Evolutionary conservation across 2,329 filamentous ascomycete genomes (phyloP), one percentile per base, ranked within the genome.

Genomic region (Ploettnerulaceae sp.): DNA sequence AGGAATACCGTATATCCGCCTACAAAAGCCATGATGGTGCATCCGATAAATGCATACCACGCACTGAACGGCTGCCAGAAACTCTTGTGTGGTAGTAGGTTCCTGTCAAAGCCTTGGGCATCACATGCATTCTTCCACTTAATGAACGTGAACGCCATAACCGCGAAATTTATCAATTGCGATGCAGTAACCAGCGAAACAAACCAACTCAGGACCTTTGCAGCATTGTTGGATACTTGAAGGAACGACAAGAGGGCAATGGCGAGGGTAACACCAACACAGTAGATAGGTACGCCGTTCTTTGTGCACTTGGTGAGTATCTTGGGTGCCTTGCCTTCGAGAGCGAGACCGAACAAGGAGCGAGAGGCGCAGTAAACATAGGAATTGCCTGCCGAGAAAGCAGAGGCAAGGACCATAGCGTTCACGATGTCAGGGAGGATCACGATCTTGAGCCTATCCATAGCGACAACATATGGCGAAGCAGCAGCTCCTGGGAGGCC

Each of bases 341-440:
- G 70, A 0, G 83, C 74, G 63, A 89, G 75, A 43, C 80, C 82
- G 60, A 86, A 80, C 5, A 89, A 69, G 20, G 87, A 77, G 58
- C 85, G 79, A 32, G 78, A 82, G 40, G 82, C 79, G 0, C 76
- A 81, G 65, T 84, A 84, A 38, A 77, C 70, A 66, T 78, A 78
- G 0, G 74, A 73, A 57, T 79, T 80, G 20, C 74, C 76, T 4
- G 76, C 75, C 1, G 75, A 78, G 74, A 75, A 79, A 1, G 81
- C 82, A 1, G 77, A 82, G 7, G 81, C 82, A 41, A 85, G 69
- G 54, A 86, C 76, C 15, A 78, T 78, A 20, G 75, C 81, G 59
- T 86, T 86, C 69, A 86, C 82, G 57, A 84, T 72, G 53, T 79
- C 76, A 58, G 82, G 77, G 5, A 86, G 72, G 2, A 74, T 76